Base-by-base conservation (phyloP, 805 yeast genomes). In the Sugiyamaella smithiae region DNA sequence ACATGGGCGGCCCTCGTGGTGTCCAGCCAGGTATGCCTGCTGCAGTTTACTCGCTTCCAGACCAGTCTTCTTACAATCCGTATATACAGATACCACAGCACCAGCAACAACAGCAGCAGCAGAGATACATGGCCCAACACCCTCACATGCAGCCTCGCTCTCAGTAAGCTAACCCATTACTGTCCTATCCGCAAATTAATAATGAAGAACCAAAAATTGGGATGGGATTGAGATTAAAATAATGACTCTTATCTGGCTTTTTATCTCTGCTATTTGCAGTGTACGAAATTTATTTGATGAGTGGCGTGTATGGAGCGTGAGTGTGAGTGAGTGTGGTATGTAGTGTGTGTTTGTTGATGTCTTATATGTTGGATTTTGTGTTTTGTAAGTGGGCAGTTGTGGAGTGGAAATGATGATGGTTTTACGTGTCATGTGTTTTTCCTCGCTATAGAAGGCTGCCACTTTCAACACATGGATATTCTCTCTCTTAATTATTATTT, bases 51-150 rank as follows among this genome's bases (percentile, higher is more conserved):
- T 68, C 58, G 73, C 73, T 51, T 67, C 74, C 60, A 20, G 62
- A 58, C 46, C 76, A 72, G 56, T 71, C 74, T 49, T 84, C 79
- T 46, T 81, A 81, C 58, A 82, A 80, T 65, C 84, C 80, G 56
- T 82, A 81, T 65, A 79, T 82, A 48, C 28, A 40, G 33, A 50
- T 61, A 52, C 53, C 54, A n/a, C 48, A 59, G 42, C 59, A 56
- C 45, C 59, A 48, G 47, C 64, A 57, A 40, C 65, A 57, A 48
- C 65, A 56, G 37, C 47, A 40, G 32, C 47, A 44, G 20, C 51
- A 43, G 49, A 41, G 63, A 42, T 59, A 59, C 46, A 48, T 58
- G 58, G 53, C 58, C 17, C 58, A 55, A 35, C 57, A 55, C 33
- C 60, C 52, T 11, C 61, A 57, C 37, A 31, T 50, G 41, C 58